Conservation (phyloP, 768 basidiomycete genomes). For the Calvatia gigantea region DNA sequence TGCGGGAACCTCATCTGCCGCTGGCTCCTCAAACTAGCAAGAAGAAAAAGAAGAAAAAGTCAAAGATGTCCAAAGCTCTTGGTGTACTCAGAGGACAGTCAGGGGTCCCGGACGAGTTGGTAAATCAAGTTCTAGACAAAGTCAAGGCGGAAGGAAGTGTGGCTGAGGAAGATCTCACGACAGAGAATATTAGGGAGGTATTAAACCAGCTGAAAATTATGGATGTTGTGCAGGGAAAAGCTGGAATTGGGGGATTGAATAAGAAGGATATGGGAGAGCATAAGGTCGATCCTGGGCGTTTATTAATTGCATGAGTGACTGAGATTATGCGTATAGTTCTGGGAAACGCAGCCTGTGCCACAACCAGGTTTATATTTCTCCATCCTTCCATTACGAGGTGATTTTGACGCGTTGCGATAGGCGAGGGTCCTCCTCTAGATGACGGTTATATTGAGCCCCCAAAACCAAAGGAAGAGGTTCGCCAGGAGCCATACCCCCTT, state of each 20-base stretch:
- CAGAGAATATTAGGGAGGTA: conserved; percentile 64
- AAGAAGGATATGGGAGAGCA: conserved; percentile 84
- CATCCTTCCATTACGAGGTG: not conserved
- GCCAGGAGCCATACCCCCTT: conserved; percentile 83
- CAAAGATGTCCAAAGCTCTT: conserved; percentile 56
- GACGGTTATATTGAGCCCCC: conserved; percentile 91
- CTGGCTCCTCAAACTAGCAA: conserved; percentile 32
- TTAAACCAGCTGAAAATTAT: conserved; percentile 79
- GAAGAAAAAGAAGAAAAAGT: conserved; percentile 91
- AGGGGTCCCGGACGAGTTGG: conserved; percentile 56
- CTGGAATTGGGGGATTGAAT: conserved; percentile 69
- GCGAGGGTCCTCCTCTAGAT: conserved; percentile 57
- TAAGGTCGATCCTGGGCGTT: conserved; percentile 50
- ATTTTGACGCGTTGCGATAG: conserved; percentile 28
- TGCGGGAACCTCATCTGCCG: conserved; percentile 11
- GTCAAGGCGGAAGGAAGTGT: conserved; percentile 58
- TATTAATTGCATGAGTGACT: not conserved
- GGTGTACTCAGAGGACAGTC: conserved; percentile 45
- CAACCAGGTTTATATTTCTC: conserved; percentile 53
- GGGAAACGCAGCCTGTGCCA: conserved; percentile 97
- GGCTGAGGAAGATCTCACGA: conserved; percentile 43
- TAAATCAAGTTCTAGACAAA: conserved; percentile 64
- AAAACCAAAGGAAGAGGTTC: conserved; percentile 71
- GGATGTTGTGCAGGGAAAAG: conserved; percentile 82
- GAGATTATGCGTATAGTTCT: conserved; percentile 59